phyloP scores from a whole-genome alignment of 2,329 filamentous ascomycete species.

The Furcasterigmium sp. region DNA sequence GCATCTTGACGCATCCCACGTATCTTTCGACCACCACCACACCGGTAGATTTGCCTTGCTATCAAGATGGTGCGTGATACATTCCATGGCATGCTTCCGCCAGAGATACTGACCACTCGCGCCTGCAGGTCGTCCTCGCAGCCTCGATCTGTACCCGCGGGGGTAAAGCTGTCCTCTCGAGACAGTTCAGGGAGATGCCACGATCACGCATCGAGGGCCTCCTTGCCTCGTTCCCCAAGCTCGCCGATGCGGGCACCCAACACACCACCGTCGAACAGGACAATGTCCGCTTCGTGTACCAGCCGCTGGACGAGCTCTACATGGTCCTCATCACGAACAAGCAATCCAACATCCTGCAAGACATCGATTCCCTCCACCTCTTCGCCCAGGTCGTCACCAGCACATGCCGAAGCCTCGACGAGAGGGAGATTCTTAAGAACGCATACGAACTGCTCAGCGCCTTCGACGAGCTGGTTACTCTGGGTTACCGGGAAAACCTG shows the following conservation, averaged over 20 bases:
- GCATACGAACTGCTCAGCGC: slow-evolving; percentile 94
- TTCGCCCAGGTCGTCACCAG: slow-evolving; percentile 97
- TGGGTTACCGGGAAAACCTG: slow-evolving; percentile 94
- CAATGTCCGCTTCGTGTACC: slow-evolving; percentile 99
- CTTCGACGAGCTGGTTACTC: slow-evolving; percentile 93
- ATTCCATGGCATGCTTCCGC: background rate
- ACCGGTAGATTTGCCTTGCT: background rate
- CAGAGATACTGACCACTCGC: background rate
- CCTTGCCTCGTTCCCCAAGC: slow-evolving; percentile 94
- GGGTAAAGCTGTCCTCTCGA: slow-evolving; percentile 95
- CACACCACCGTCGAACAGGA: slow-evolving; percentile 99
- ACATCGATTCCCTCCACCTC: slow-evolving; percentile 96
- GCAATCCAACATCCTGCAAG: slow-evolving; percentile 98
- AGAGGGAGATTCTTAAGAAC: slow-evolving; percentile 91
- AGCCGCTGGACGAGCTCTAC: slow-evolving; percentile 97
- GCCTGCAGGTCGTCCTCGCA: slow-evolving; percentile 82
- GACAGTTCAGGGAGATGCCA: slow-evolving; percentile 97
- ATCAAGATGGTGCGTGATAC: slow-evolving; percentile 10
- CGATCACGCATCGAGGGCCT: slow-evolving; percentile 94
- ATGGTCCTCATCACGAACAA: slow-evolving; percentile 99
- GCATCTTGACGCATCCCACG: background rate
- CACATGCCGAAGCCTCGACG: slow-evolving; percentile 93
- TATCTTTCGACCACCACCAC: too few relatives aligned
- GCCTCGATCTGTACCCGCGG: slow-evolving; percentile 98
- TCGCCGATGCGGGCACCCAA: slow-evolving; percentile 91